Evolutionary conservation across 805 yeast genomes (phyloP).

Genomic region (Metschnikowia noctiluminum): DNA sequence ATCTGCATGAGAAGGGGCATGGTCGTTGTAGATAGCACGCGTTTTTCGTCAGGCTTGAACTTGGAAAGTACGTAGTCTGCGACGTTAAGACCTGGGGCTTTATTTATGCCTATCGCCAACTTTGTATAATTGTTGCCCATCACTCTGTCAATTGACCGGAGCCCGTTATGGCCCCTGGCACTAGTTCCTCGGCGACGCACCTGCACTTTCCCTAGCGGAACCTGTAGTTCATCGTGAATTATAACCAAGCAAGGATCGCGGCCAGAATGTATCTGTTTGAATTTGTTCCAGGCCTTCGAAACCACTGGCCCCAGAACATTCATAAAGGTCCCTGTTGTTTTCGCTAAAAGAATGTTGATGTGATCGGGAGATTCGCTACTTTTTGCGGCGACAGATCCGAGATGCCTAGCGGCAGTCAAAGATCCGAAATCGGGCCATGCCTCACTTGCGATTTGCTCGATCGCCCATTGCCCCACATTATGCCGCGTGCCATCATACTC

Average conservation of each 20-base stretch:
- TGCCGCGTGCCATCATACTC: conserved; percentile 64
- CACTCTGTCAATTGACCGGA: conserved; percentile 50
- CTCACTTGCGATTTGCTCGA: conserved; percentile 28
- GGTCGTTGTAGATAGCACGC: conserved; percentile 36
- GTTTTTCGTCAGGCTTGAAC: conserved; percentile 45
- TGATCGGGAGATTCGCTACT: not conserved
- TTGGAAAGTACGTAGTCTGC: conserved; percentile 62
- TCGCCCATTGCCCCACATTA: conserved; percentile 67
- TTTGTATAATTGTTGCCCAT: conserved; percentile 58
- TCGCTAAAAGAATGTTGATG: conserved; percentile 36
- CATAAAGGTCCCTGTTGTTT: conserved; percentile 61
- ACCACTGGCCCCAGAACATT: conserved; percentile 66
- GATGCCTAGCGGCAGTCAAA: conserved; percentile 9
- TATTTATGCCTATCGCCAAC: conserved; percentile 74
- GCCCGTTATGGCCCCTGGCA: conserved; percentile 83
- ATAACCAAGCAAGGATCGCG: conserved; percentile 46
- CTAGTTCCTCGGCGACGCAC: conserved; percentile 58
- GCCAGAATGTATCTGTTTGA: conserved; percentile 18
- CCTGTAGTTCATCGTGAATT: conserved; percentile 75
- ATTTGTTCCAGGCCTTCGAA: conserved; percentile 43
- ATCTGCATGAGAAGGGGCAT: conserved; percentile 38
- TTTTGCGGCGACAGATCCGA: conserved; percentile 1
- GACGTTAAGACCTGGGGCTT: conserved; percentile 53
- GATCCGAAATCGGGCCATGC: conserved; percentile 24
- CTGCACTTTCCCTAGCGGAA: conserved; percentile 63